Percentiles rank a stretch among this genome's conserved stretches.
Conservation (phyloP, 2,329 filamentous ascomycete species). For the Emergomyces orientalis region DNA sequence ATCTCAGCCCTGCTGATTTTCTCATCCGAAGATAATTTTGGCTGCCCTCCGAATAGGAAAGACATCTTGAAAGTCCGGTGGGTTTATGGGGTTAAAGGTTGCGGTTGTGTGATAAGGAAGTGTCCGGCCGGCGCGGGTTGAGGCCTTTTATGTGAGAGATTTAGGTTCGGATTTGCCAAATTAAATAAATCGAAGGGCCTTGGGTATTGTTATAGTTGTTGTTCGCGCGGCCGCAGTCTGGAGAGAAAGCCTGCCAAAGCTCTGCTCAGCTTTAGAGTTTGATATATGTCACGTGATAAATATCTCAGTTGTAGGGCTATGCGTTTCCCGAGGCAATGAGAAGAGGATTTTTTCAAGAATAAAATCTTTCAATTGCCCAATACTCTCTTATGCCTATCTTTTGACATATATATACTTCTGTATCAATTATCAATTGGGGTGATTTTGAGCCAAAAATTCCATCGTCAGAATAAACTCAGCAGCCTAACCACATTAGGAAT, state of each 20-base stretch:
- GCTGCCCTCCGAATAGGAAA: constrained; percentile 61
- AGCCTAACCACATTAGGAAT: not conserved
- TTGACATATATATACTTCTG: no score
- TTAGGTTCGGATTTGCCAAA: not conserved
- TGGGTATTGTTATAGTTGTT: not conserved
- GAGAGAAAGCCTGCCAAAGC: no score
- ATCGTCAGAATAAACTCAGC: not conserved
- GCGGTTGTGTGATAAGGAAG: not conserved
- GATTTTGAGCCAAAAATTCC: not conserved
- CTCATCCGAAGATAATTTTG: constrained; percentile 87
- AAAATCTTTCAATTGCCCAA: no score
- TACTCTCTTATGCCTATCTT: not conserved
- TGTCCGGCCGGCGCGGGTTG: not conserved
- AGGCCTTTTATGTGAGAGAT: not conserved
- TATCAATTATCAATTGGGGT: not conserved
- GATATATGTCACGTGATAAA: not conserved
- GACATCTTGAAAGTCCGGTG: constrained; percentile 47
- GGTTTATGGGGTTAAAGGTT: not conserved
- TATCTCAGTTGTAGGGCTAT: no score
- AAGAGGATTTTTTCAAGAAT: no score
- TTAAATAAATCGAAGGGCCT: not conserved
- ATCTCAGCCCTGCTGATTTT: constrained; percentile 95
- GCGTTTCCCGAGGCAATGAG: no score
- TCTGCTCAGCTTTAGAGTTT: no score
- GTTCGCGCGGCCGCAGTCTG: no score